A percentile compares a stretch with the other conserved stretches of the same genome.
These are phyloP conservation scores for Tuber borchii DNA, from an alignment of 495 filamentous ascomycete genomes.

Conservation along the genomic window DNA sequence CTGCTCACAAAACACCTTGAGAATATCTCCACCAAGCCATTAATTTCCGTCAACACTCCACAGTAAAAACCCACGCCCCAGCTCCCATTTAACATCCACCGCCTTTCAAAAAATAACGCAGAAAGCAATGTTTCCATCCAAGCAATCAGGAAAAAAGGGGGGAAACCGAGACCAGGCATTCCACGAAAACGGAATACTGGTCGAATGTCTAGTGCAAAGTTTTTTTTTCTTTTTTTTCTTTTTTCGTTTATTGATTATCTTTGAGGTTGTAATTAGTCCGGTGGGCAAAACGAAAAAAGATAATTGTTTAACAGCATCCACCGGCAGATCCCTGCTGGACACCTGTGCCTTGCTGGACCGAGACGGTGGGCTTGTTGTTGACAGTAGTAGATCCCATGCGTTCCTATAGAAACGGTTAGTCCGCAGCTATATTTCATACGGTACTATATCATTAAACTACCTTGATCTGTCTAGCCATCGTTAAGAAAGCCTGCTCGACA, in stretches of 20 bases:
- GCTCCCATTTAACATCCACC: slow-evolving; percentile 31
- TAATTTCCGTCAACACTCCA: slow-evolving; percentile 24
- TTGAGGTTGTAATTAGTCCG: slow-evolving; percentile 22
- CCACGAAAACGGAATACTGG: slow-evolving; percentile 34
- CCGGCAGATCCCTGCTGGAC: slow-evolving; percentile 83
- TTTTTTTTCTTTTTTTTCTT: slow-evolving; percentile 16
- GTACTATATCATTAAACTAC: slow-evolving; percentile 15
- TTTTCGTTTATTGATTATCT: not conserved
- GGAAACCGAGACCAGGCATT: slow-evolving; percentile 34
- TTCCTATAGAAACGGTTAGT: slow-evolving; percentile 50
- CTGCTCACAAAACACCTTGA: slow-evolving; percentile 26
- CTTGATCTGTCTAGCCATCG: slow-evolving; percentile 99
- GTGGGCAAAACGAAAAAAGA: slow-evolving; percentile 32
- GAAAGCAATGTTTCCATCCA: slow-evolving; percentile 33
- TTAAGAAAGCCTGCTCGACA: slow-evolving; percentile 98
- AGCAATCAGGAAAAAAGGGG: slow-evolving; percentile 34
- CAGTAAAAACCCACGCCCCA: not conserved
- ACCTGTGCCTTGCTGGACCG: slow-evolving; percentile 87
- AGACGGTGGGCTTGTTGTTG: slow-evolving; percentile 96
- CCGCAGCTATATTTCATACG: not conserved
- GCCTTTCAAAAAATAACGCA: slow-evolving; percentile 37
- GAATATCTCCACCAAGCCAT: slow-evolving; percentile 26
- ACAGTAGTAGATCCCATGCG: slow-evolving; percentile 92
- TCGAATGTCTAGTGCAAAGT: slow-evolving; percentile 38
- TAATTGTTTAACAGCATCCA: slow-evolving; percentile 78